Conservation (phyloP, 2,329 filamentous ascomycete species). For the Trichoderma aggressivum region DNA sequence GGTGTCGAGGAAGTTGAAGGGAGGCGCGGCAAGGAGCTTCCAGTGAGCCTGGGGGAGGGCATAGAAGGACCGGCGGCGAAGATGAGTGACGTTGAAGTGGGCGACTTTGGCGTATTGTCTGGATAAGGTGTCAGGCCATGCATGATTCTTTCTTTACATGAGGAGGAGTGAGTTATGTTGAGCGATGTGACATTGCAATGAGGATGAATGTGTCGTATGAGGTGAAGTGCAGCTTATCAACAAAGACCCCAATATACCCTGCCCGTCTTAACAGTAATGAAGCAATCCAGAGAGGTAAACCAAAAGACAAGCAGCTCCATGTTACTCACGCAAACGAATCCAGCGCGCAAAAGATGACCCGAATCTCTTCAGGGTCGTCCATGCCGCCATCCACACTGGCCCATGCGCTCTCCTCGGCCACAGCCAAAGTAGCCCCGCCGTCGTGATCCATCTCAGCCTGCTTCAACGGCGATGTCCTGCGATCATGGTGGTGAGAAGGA, state of each 20-base stretch:
- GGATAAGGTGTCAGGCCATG: slow-evolving; percentile 5
- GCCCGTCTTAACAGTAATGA: not conserved
- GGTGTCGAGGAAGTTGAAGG: slow-evolving; percentile 78
- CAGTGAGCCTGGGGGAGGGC: slow-evolving; percentile 80
- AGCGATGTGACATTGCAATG: not conserved
- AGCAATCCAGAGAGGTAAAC: not conserved
- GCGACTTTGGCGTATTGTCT: slow-evolving; percentile 83
- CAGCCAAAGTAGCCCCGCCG: slow-evolving; percentile 15
- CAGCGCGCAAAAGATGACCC: slow-evolving; percentile 74
- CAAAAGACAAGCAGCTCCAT: not conserved
- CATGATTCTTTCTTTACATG: not conserved
- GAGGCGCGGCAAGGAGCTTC: slow-evolving; percentile 74
- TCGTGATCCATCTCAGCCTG: slow-evolving; percentile 17
- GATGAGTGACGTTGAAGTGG: slow-evolving; percentile 87
- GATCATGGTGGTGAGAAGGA: slow-evolving; percentile 10
- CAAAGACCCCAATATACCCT: not conserved
- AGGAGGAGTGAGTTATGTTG: not conserved
- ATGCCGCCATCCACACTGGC: slow-evolving; percentile 61
- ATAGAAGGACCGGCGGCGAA: slow-evolving; percentile 89
- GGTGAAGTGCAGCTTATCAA: not conserved
- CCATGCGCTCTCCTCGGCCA: slow-evolving; percentile 47
- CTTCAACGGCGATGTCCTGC: slow-evolving; percentile 14
- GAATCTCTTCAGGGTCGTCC: slow-evolving; percentile 74
- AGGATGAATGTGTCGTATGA: not conserved
- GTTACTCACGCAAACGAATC: slow-evolving; percentile 81